Base-by-base conservation (phyloP, 805 yeast species). In the Metschnikowia anglica region DNA sequence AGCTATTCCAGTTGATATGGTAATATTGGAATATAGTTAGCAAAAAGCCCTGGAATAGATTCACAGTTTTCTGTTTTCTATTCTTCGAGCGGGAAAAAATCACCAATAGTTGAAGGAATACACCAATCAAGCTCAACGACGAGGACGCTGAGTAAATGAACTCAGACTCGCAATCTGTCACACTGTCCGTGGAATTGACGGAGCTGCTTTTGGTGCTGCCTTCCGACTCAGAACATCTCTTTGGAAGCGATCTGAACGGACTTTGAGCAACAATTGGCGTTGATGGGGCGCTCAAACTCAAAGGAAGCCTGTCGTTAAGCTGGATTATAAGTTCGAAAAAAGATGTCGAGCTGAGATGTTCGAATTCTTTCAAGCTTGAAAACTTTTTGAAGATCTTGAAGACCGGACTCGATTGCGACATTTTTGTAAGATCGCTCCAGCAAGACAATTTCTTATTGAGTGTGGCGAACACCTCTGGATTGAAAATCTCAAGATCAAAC, bases 201-300 rank as follows among this genome's bases (percentile, higher is more conserved):
- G 36, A 35, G 5, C 18, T 12, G 13, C 24, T 24, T 5, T 33
- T 36, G 7, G 43, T 24, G 16, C 43, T 34, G 2, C 34, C 28
- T 16, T 37, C 42, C n/a, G 41, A 36, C 16, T 44, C 51, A 2
- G 44, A 35, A 2, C 51, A 49, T 4, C 40, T 30, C 15, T 39
- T 44, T 3, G 51, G 39, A 16, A 38, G 37, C n/a, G 51, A 21
- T 4, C 43, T 34, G 17, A 47, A 48, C 1, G 44, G 15, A 17
- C 44, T 38, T 20, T 51, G 52, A 2, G 48, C 46, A 15, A 58
- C 32, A 5, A 68, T 55, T 16, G 76, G 74, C 3, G 74, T 70
- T 2, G 72, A 61, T 6, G 74, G 73, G 3, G 76, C 74, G 15
- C 72, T 65, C 26, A 69, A 55, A 55, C 74, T 69, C 48, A 70